Percentiles rank a stretch among this genome's conserved stretches.
These are phyloP conservation scores for Mycena alexandri DNA, from an alignment of 768 basidiomycete genomes.

Conservation along the genomic window DNA sequence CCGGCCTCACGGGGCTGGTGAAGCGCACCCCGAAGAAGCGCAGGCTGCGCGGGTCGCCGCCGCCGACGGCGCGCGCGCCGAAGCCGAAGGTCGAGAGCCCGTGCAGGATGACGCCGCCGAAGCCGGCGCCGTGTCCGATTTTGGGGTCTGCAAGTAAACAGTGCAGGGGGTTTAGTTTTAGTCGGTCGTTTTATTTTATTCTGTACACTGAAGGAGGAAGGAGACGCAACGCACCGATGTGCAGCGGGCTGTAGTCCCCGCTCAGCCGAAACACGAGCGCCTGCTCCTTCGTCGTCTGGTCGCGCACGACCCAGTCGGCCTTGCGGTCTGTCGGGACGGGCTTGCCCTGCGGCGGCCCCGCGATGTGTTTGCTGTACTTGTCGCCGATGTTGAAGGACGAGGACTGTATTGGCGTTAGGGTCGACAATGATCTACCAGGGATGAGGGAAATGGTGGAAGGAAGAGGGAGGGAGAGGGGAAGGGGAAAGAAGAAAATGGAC, in stretches of 20 bases:
- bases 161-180: no score
- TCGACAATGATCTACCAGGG: not conserved
- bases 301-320: constrained; percentile 71
- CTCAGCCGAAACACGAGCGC: constrained; percentile 80
- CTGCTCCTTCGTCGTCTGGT: constrained; percentile 75
- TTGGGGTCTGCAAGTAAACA: constrained; percentile 84
- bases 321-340: constrained; percentile 70
- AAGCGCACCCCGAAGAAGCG: constrained; percentile 81
- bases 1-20: constrained; percentile 87
- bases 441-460: not conserved
- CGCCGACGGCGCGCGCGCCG: constrained; percentile 79
- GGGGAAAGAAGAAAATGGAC: constrained; percentile 23
- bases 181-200: not conserved
- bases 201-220: no score
- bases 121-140: constrained; percentile 80
- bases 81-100: constrained; percentile 88
- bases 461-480: no score
- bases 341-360: constrained; percentile 72
- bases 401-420: constrained; percentile 53
- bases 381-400: constrained; percentile 77
- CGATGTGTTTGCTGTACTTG: constrained; percentile 73
- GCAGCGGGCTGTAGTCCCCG: constrained; percentile 85
- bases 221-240: constrained; percentile 63
- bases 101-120: constrained; percentile 89
- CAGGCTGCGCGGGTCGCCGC: constrained; percentile 70